A percentile compares a stretch with the other conserved stretches of the same genome.
These are phyloP conservation scores for Crepidotus variabilis DNA, from an alignment of 768 basidiomycete genomes.

Conservation along the genomic window DNA sequence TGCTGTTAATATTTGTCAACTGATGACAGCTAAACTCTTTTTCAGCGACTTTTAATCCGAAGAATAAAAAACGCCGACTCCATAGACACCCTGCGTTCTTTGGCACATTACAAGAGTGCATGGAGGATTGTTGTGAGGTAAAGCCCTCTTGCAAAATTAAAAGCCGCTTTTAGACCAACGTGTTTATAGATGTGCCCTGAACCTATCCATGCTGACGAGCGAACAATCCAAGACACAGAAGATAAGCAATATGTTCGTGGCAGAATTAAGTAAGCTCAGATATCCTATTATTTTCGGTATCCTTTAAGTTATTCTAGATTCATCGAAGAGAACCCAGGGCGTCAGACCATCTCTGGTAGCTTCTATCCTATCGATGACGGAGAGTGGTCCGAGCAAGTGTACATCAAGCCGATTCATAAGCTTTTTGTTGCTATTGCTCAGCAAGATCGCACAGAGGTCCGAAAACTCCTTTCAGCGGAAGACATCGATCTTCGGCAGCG, in stretches of 20 bases:
- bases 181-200: conserved; percentile 49
- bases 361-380: conserved; percentile 67
- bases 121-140: conserved; percentile 64
- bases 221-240: conserved; percentile 45
- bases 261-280: conserved; percentile 29
- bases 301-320: conserved; percentile 21
- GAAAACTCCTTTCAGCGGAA: conserved; percentile 31
- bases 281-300: neutral
- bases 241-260: conserved; percentile 52
- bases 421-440: conserved; percentile 55
- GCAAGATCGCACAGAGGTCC: conserved; percentile 36
- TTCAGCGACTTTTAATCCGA: conserved; percentile 59
- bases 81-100: conserved; percentile 67
- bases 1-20: neutral
- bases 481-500: conserved; percentile 45
- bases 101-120: conserved; percentile 50
- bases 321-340: conserved; percentile 57
- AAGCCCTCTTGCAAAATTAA: neutral
- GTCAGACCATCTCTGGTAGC: conserved; percentile 57
- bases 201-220: conserved; percentile 54
- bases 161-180: neutral
- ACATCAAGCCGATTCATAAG: conserved; percentile 48
- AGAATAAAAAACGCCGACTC: conserved; percentile 54
- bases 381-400: conserved; percentile 62
- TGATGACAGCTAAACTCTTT: neutral